Evolutionary conservation across 1,284 basidiomycete species (phyloP).

Genomic region (Stereum hirsutum): DNA sequence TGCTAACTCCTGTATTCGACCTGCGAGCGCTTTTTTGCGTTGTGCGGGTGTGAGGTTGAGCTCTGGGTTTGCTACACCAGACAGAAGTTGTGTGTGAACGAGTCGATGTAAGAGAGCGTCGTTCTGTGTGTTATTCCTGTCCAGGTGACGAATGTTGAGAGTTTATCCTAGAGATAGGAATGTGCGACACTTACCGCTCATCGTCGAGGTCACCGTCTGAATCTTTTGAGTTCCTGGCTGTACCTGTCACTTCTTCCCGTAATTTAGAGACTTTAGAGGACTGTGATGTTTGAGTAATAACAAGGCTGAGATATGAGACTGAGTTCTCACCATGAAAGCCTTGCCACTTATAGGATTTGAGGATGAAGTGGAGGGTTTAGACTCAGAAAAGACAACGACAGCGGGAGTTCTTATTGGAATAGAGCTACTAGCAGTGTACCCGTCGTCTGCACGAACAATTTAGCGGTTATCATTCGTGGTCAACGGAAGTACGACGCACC

Average conservation of each 20-base stretch:
- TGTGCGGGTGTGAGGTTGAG: constrained; percentile 54
- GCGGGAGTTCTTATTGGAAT: constrained; percentile 21
- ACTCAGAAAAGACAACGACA: constrained; percentile 52
- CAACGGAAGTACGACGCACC: background rate
- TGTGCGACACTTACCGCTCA: constrained; percentile 33
- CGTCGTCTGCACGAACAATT: constrained; percentile 33
- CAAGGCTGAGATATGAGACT: constrained; percentile 2
- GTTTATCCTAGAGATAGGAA: constrained; percentile 1
- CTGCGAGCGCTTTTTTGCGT: constrained; percentile 60
- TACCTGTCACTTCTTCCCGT: constrained; percentile 22
- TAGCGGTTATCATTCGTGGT: constrained; percentile 1
- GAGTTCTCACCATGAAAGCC: constrained; percentile 56
- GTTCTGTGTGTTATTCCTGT: constrained; percentile 46
- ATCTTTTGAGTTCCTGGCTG: constrained; percentile 14
- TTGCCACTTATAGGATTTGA: constrained; percentile 39
- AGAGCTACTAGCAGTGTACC: constrained; percentile 23
- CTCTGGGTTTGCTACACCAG: constrained; percentile 56
- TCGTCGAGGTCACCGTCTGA: constrained; percentile 26
- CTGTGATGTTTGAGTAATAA: constrained; percentile 25
- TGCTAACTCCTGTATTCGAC: constrained; percentile 62
- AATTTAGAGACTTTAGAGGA: constrained; percentile 69
- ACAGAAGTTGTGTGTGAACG: constrained; percentile 68
- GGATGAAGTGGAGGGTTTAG: constrained; percentile 13
- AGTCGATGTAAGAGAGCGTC: constrained; percentile 67
- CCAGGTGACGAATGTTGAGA: background rate